Evolutionary conservation across 2,329 filamentous ascomycete genomes (phyloP).

Genomic region (Colletotrichum tropicicola): DNA sequence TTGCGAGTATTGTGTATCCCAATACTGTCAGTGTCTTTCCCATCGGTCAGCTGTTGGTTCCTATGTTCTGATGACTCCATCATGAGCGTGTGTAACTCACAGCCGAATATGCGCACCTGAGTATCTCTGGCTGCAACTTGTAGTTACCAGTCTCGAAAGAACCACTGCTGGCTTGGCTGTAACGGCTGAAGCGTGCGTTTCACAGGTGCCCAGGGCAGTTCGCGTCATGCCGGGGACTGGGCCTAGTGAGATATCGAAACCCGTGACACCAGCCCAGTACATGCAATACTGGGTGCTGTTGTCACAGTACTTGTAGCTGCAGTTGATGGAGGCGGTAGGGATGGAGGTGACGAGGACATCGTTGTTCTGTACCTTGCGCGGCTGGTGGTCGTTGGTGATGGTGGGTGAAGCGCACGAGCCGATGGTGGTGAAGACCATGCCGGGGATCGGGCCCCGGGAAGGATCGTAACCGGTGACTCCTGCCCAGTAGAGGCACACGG

Average conservation of each 20-base stretch:
- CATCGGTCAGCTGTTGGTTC: not conserved
- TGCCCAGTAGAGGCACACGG: conserved; percentile 40
- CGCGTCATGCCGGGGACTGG: conserved; percentile 47
- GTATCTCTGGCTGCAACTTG: too few relatives aligned
- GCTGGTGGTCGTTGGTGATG: not conserved
- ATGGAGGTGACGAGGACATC: not conserved
- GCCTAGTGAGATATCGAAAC: conserved; percentile 42
- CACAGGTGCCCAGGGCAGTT: conserved; percentile 42
- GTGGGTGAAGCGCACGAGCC: conserved; percentile 4
- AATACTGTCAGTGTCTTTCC: not conserved
- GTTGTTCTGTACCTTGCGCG: not conserved
- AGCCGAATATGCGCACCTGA: not conserved
- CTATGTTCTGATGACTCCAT: not conserved
- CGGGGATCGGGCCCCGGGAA: conserved; percentile 36
- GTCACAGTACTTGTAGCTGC: conserved; percentile 40
- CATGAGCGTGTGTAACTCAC: too few relatives aligned
- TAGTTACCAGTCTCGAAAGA: too few relatives aligned
- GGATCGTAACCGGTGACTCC: conserved; percentile 40
- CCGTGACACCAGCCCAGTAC: conserved; percentile 48
- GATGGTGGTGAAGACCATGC: conserved; percentile 37
- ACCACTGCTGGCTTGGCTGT: too few relatives aligned
- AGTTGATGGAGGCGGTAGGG: conserved; percentile 34
- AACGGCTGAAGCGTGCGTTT: conserved; percentile 3
- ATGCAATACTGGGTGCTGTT: conserved; percentile 45
- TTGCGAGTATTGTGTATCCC: not conserved